Conservation (phyloP, 495 filamentous ascomycete species). For the Oleoguttula mirabilis region DNA sequence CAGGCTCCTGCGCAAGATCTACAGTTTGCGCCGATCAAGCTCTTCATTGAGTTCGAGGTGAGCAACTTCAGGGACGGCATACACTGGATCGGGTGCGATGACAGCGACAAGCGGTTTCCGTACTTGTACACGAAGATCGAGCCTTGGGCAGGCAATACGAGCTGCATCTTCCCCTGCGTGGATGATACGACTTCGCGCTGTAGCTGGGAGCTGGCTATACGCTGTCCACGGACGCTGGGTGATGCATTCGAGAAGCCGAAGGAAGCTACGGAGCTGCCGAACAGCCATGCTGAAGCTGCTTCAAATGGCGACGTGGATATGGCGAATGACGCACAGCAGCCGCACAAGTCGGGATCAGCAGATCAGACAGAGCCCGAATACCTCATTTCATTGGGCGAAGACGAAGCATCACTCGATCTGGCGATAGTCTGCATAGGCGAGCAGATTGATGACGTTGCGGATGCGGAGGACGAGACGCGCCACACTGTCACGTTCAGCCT, state of each 20-base stretch:
- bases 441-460: conserved; percentile 65
- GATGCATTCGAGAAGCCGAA: conserved; percentile 50
- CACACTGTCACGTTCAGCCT: conserved; percentile 75
- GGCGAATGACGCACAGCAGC: conserved; percentile 7
- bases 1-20: conserved; percentile 24
- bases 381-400: conserved; percentile 41
- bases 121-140: conserved; percentile 83
- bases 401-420: conserved; percentile 78
- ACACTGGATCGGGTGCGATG: conserved; percentile 76
- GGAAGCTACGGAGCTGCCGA: not conserved
- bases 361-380: conserved; percentile 3
- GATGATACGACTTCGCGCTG: conserved; percentile 69
- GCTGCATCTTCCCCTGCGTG: conserved; percentile 80
- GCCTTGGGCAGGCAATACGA: conserved; percentile 55
- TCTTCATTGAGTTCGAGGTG: conserved; percentile 62
- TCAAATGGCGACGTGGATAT: conserved; percentile 9
- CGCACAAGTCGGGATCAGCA: not conserved
- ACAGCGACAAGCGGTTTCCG: conserved; percentile 68
- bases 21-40: conserved; percentile 44
- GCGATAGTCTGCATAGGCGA: conserved; percentile 83
- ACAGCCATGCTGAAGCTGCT: not conserved
- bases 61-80: conserved; percentile 69
- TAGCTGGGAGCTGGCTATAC: conserved; percentile 79
- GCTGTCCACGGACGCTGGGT: conserved; percentile 69
- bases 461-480: conserved; percentile 59